phyloP scores from a whole-genome alignment of 306 rosid species.

The Cucurbita maxima region DNA sequence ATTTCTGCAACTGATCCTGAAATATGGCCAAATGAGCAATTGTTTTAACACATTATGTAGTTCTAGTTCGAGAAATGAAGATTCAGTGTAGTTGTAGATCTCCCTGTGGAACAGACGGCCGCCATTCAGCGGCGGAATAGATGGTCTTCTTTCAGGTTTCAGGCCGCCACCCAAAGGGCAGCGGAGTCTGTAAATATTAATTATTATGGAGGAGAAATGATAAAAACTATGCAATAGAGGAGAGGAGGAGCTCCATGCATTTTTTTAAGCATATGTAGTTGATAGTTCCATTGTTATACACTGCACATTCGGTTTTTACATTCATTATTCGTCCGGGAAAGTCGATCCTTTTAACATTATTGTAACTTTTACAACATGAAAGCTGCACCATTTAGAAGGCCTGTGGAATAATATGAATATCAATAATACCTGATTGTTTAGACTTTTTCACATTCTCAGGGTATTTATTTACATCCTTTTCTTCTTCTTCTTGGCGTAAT shows the following conservation, averaged over 20 bases:
- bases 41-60: slow-evolving; percentile 37
- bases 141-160: slow-evolving; percentile 27
- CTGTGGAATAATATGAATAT: slow-evolving; percentile 28
- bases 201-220: slow-evolving; percentile 41
- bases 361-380: slow-evolving; percentile 34
- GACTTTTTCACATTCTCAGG: not conserved
- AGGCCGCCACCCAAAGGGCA: slow-evolving; percentile 57
- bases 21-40: slow-evolving; percentile 40
- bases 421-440: slow-evolving; percentile 4
- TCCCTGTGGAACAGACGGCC: slow-evolving; percentile 43
- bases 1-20: slow-evolving; percentile 11
- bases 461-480: not conserved
- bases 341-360: slow-evolving; percentile 23
- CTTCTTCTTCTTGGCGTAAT: not conserved
- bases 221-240: slow-evolving; percentile 42
- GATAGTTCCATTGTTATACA: not conserved
- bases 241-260: not conserved
- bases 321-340: slow-evolving; percentile 6
- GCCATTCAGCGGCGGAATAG: slow-evolving; percentile 28
- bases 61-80: slow-evolving; percentile 40
- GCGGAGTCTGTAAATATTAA: slow-evolving; percentile 73
- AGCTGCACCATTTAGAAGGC: slow-evolving; percentile 36
- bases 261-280: not conserved
- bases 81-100: slow-evolving; percentile 39
- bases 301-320: not conserved